Conservation (phyloP, 2,329 filamentous ascomycete species). For the Madurella mycetomatis region DNA sequence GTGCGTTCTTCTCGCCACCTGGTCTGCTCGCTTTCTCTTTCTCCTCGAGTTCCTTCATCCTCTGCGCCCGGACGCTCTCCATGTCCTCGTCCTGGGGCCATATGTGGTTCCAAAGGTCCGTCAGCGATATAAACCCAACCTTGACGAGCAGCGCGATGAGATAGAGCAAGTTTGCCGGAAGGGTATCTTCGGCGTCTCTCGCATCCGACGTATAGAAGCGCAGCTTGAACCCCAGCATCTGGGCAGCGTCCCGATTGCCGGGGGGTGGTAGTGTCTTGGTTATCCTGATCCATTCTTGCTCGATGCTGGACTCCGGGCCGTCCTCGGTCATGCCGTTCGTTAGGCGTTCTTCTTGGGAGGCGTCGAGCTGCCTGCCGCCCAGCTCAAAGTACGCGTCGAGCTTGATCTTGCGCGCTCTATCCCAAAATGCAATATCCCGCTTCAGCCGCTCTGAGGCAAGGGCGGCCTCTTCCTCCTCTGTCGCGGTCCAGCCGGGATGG, state of each 20-base stretch:
- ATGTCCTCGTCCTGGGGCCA: slow-evolving; percentile 82
- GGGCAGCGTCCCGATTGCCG: slow-evolving; percentile 88
- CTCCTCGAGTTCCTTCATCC: slow-evolving; percentile 71
- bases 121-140: slow-evolving; percentile 89
- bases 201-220: slow-evolving; percentile 85
- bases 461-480: slow-evolving; percentile 63
- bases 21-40: slow-evolving; percentile 67
- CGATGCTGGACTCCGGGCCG: slow-evolving; percentile 51
- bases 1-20: slow-evolving; percentile 72
- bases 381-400: slow-evolving; percentile 87
- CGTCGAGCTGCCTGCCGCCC: slow-evolving; percentile 64
- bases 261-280: slow-evolving; percentile 78
- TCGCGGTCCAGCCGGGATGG: slow-evolving; percentile 57
- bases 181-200: slow-evolving; percentile 67
- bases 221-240: slow-evolving; percentile 93
- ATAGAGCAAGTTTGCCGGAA: slow-evolving; percentile 91
- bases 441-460: slow-evolving; percentile 53
- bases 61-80: slow-evolving; percentile 65
- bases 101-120: slow-evolving; percentile 86
- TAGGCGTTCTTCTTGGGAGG: slow-evolving; percentile 49
- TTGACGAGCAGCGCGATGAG: slow-evolving; percentile 91
- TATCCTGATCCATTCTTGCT: slow-evolving; percentile 69
- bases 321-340: slow-evolving; percentile 39
- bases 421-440: slow-evolving; percentile 78
- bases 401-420: slow-evolving; percentile 68